Evolutionary conservation across 305 asterid species (phyloP).

Genomic region (Rubia tinctorum): DNA sequence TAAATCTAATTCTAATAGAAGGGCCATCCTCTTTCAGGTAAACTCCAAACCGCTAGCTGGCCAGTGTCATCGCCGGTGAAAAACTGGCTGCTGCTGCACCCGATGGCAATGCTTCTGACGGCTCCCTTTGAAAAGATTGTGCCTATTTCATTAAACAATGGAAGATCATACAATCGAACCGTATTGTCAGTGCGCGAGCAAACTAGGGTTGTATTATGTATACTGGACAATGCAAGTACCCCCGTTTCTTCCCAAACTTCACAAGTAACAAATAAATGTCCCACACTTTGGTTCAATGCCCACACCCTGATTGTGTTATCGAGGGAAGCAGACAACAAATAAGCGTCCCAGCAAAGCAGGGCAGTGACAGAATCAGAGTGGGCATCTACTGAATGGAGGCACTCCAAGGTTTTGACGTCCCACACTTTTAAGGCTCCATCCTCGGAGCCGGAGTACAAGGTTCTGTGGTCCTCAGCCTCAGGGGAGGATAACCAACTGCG

Average conservation of each 20-base stretch:
- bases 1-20: too few relatives aligned
- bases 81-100: not conserved
- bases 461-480: not conserved
- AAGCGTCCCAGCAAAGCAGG: not conserved
- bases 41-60: not conserved
- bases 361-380: not conserved
- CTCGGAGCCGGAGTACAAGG: too few relatives aligned
- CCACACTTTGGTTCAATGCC: not conserved
- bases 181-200: not conserved
- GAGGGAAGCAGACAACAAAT: not conserved
- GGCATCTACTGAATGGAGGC: not conserved
- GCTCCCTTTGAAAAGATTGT: not conserved
- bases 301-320: not conserved
- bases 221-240: not conserved
- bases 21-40: not conserved
- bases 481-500: not conserved
- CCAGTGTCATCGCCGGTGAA: not conserved
- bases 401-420: slow-evolving; percentile 2
- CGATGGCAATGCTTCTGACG: not conserved
- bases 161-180: not conserved
- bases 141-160: not conserved
- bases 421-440: not conserved
- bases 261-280: not conserved
- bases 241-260: not conserved
- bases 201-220: not conserved